Percentiles rank a stretch among this genome's conserved stretches.
Evolutionary conservation across 2,329 filamentous ascomycete genomes (phyloP).

Genomic region (Emmonsiellopsis sp.): DNA sequence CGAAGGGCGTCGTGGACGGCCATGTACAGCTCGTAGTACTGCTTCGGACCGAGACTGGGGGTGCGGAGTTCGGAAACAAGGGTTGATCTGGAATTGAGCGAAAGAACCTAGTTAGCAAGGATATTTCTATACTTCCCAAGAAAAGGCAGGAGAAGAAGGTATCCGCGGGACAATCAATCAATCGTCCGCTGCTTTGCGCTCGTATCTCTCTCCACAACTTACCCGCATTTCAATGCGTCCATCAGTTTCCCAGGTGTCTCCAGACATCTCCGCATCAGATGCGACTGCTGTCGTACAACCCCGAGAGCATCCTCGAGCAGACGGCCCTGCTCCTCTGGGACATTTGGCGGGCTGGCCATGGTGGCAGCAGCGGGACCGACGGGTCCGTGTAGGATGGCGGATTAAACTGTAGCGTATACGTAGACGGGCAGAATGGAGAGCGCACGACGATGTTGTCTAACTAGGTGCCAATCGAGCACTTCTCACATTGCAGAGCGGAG

Average conservation of each 20-base stretch:
- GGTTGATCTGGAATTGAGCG: constrained; percentile 62
- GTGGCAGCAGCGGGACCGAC: constrained; percentile 20
- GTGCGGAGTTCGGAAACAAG: constrained; percentile 97
- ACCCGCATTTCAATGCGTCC: constrained; percentile 99
- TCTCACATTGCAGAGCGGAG: background rate
- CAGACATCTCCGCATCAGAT: constrained; percentile 93
- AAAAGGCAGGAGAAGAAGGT: background rate
- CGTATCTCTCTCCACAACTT: constrained; percentile 31
- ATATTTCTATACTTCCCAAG: background rate
- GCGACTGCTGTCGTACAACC: constrained; percentile 93
- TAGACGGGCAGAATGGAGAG: background rate
- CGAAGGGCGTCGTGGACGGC: constrained; percentile 95
- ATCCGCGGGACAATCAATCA: too few species aligned
- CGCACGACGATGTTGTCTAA: background rate
- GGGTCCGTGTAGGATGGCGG: constrained; percentile 10
- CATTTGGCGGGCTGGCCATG: constrained; percentile 48
- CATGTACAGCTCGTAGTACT: constrained; percentile 99
- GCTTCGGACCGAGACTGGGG: constrained; percentile 93
- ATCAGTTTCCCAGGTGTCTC: constrained; percentile 97
- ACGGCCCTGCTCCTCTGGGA: constrained; percentile 73
- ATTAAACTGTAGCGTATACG: background rate
- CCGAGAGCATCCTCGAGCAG: constrained; percentile 94
- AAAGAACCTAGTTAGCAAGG: constrained; percentile 4
- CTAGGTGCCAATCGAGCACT: background rate
- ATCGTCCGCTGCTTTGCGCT: too few species aligned